Evolutionary conservation across 345 rosid genomes (phyloP), one percentile per base, ranked within the genome.

Genomic region (Heritiera littoralis): DNA sequence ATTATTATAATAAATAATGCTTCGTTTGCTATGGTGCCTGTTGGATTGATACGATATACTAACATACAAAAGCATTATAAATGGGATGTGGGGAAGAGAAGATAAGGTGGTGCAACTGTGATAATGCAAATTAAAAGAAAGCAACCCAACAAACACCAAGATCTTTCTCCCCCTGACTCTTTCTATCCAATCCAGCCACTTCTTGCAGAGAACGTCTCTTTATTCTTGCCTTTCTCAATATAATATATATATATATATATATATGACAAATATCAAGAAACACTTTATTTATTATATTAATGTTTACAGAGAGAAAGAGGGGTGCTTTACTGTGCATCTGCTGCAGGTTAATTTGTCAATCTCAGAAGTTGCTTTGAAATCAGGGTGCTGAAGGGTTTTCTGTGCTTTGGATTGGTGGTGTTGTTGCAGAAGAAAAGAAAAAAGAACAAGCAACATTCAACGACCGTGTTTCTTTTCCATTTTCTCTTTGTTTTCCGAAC

Each of bases 151-250:
- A 79, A 85, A 78, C 85, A 79, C 28, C 87, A 77, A 77, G 58
- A 83, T 87, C 90, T 84, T 73, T 61, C 80, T 74, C 45, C 73
- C 65, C 60, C 80, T 78, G 85, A 79, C 86, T 87, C 88, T 79
- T 86, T 89, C 77, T 84, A 87, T 87, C 92, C 85, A 70, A 84
- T 81, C 82, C 65, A 81, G 77, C 86, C 88, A 77, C 85, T 87
- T 79, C 79, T 79, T 86, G 83, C 89, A 83, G 75, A 83, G 79
- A 86, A 82, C 84, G 86, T 79, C 84, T 72, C 87, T 86, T 83
- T 83, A 76, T 83, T 80, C 84, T 82, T 81, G 79, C 76, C 82
- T 69, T 80, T 51, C 83, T 67, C 41, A 11, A 56, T 45, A 78
- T 30, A 35, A 35, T 35, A 35, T 35, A 35, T n/a, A n/a, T n/a